Base-by-base conservation (phyloP, 2,329 filamentous ascomycete genomes). In the Nigrograna mackinnonii region DNA sequence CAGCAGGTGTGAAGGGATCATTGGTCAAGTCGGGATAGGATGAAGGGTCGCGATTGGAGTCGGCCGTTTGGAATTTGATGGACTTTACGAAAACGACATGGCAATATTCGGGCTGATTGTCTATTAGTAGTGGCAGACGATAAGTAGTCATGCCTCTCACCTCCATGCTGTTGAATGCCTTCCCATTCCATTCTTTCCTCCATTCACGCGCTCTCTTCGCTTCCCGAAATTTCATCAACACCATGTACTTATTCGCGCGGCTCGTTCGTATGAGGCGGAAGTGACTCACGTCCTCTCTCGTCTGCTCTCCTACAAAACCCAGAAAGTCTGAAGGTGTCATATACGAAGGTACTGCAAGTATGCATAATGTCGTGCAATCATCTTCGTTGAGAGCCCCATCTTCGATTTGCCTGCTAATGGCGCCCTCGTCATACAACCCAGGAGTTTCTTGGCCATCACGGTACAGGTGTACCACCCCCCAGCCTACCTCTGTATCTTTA, bases 71-170 rank as follows among this genome's bases (percentile, higher is more conserved):
- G 53, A 96, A 91, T 26, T 88, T 89, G 55, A 97, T 94, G 2
- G 87, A 91, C 66, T 90, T 94, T 67, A 99, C 87, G 66, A 95
- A 96, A 4, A 95, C 89, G 33, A 95, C 90, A 71, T 96, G 91
- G 66, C 92, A 97, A 36, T 91, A 90, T 71, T 97, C 91, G 28
- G 91, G 88, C 87, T 89, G 55, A 28, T 52, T 38, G 14, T 20
- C 24, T 22, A 28, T 61, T 42, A 56, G 24, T 12, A 28, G 24
- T 14, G 11, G 14, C 24, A 28, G 3, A 33, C 9, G n/a, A 17
- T 33, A 28, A 17, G 2, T 14, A 14, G 2, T 9, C 67, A 76
- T 60, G n/a, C n/a, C n/a, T n/a, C n/a, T n/a, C 71, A 89, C 89
- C 78, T 95, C 90, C 78, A 95, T 89, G 46, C 83, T 86, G 60